Evolutionary conservation across 2,329 filamentous ascomycete species (phyloP).

Genomic region (Xylariaceae sp.): DNA sequence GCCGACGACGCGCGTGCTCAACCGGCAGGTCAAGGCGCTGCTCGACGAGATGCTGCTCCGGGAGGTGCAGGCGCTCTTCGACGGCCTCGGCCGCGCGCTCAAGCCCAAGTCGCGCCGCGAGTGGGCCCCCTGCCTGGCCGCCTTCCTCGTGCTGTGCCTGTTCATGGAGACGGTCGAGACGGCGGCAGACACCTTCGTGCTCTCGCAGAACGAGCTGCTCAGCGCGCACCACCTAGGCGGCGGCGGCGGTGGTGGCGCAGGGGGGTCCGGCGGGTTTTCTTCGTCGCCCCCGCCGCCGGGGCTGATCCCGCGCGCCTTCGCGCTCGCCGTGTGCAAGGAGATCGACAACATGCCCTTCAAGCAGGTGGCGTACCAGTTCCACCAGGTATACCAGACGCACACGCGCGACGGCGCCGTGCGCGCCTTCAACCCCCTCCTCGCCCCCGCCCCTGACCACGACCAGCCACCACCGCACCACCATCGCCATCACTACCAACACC

Average conservation of each 20-base stretch:
- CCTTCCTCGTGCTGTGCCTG: slow-evolving; percentile 49
- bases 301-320: slow-evolving; percentile 33
- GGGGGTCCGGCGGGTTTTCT: too few relatives aligned
- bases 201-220: slow-evolving; percentile 43
- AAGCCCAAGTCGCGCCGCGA: slow-evolving; percentile 46
- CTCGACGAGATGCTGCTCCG: slow-evolving; percentile 46
- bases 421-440: slow-evolving; percentile 49
- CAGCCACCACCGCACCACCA: background rate
- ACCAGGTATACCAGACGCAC: slow-evolving; percentile 52
- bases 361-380: slow-evolving; percentile 54
- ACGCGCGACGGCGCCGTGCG: slow-evolving; percentile 38
- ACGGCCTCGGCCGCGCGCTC: slow-evolving; percentile 43
- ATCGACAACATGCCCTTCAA: slow-evolving; percentile 53
- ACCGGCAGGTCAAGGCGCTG: slow-evolving; percentile 49
- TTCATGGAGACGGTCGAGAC: slow-evolving; percentile 52
- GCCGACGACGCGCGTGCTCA: slow-evolving; percentile 47
- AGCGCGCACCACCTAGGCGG: slow-evolving; percentile 31
- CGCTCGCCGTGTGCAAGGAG: slow-evolving; percentile 39
- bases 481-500: too few relatives aligned
- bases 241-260: too few relatives aligned
- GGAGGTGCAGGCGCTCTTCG: slow-evolving; percentile 45
- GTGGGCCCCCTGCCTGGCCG: slow-evolving; percentile 50
- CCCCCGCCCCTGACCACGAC: slow-evolving; percentile 22
- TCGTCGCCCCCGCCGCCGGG: slow-evolving; percentile 14
- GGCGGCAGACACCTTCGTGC: slow-evolving; percentile 43